A percentile compares a stretch with the other conserved stretches of the same genome.
phyloP scores from a whole-genome alignment of 148 eudicot genomes.

The Salicornia ramosissima region DNA sequence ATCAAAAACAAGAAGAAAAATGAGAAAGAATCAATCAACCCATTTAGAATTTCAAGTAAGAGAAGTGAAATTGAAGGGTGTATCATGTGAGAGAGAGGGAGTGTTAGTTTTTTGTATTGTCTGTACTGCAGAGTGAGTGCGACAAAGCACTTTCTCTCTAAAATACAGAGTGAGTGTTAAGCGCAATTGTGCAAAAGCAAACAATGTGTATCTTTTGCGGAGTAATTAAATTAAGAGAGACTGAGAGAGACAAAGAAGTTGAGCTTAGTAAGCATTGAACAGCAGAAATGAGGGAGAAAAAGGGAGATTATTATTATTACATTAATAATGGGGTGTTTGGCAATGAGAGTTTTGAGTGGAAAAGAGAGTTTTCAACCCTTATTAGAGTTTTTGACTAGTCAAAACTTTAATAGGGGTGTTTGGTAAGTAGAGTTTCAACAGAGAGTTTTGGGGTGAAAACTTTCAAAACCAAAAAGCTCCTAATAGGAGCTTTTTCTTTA shows the following conservation, averaged over 20 bases:
- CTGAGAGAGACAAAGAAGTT: constrained; percentile 15
- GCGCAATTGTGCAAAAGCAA: constrained; percentile 30
- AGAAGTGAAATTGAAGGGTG: constrained; percentile 30
- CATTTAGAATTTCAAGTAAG: constrained; percentile 17
- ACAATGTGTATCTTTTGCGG: constrained; percentile 34
- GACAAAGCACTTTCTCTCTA: constrained; percentile 24
- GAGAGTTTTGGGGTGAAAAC: too few relatives aligned
- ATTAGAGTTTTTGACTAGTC: too few relatives aligned
- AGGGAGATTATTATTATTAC: background rate
- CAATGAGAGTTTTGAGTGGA: too few relatives aligned
- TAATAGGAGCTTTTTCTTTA: too few relatives aligned
- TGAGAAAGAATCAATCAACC: constrained; percentile 16
- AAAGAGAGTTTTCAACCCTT: too few relatives aligned
- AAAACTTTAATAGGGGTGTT: too few relatives aligned
- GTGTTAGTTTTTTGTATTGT: background rate
- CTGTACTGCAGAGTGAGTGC: background rate
- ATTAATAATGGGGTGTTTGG: too few relatives aligned
- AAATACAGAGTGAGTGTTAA: constrained; percentile 9
- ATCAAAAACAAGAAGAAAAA: background rate
- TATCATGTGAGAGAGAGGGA: too few relatives aligned
- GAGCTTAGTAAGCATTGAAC: background rate
- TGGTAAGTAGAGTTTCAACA: too few relatives aligned
- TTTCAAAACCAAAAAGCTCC: too few relatives aligned
- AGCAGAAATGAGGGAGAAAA: constrained; percentile 5
- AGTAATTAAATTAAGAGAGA: constrained; percentile 16